These are phyloP conservation scores for Lactarius hatsudake DNA, from an alignment of 768 basidiomycete genomes.

Conservation along the genomic window DNA sequence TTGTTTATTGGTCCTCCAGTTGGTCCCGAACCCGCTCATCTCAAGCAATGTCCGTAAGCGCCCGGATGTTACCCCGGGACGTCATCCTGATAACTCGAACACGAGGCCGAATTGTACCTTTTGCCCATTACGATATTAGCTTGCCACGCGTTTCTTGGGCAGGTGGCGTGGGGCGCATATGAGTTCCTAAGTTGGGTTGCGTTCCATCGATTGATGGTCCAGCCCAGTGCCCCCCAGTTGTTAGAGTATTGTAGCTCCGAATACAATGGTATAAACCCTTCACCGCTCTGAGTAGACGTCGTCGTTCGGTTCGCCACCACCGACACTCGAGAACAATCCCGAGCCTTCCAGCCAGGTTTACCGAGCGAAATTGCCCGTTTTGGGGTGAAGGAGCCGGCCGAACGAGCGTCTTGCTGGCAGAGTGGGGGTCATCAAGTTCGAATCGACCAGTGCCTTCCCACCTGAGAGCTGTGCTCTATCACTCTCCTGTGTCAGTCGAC, in stretches of 20 bases:
- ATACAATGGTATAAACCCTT: neutral
- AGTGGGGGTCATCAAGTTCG: neutral
- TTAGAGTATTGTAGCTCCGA: neutral
- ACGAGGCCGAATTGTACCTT: neutral
- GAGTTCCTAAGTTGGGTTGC: conserved; percentile 1
- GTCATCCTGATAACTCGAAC: conserved; percentile 1
- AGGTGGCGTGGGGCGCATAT: conserved; percentile 13
- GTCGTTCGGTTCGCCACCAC: neutral
- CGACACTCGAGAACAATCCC: conserved; percentile 1
- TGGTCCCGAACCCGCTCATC: neutral
- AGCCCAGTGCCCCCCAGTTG: neutral
- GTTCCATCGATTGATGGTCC: conserved; percentile 21
- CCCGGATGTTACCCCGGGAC: neutral
- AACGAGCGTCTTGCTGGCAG: neutral
- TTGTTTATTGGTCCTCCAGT: neutral
- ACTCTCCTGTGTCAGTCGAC: neutral
- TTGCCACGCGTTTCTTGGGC: conserved; percentile 5
- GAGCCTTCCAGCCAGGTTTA: conserved; percentile 8
- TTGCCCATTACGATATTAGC: conserved; percentile 13
- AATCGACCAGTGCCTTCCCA: neutral
- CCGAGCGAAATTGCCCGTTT: conserved; percentile 8
- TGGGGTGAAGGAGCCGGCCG: neutral
- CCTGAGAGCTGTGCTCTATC: conserved; percentile 21
- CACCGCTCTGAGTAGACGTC: neutral
- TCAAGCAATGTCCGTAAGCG: neutral